These are phyloP conservation scores for Capsella rubella DNA, from an alignment of 441 rosid species.

Conservation along the genomic window DNA sequence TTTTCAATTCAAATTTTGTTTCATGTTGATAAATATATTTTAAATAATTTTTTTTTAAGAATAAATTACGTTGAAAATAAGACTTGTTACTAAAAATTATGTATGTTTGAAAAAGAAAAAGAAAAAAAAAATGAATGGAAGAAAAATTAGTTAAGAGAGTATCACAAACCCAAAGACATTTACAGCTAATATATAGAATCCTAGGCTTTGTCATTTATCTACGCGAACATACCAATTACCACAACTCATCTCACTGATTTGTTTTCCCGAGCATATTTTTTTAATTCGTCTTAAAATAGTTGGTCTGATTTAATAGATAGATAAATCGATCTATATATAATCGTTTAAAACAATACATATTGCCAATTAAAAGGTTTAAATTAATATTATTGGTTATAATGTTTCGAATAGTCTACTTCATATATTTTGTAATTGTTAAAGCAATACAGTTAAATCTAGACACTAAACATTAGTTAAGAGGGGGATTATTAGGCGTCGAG, in stretches of 20 bases:
- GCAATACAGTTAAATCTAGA: no score
- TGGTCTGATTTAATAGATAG: no score
- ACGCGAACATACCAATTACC: neutral
- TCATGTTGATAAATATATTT: neutral
- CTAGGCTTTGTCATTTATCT: constrained; percentile 4
- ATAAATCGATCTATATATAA: no score
- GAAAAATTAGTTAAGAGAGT: neutral
- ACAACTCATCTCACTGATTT: neutral
- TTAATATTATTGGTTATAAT: no score
- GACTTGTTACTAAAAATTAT: neutral
- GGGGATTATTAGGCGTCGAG: no score
- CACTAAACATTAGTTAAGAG: no score
- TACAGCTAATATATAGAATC: constrained; percentile 10
- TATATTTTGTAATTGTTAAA: no score
- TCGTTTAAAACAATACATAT: no score
- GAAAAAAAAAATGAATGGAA: neutral
- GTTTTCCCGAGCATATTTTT: neutral
- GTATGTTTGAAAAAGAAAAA: neutral
- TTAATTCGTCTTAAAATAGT: no score
- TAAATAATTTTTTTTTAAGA: no score
- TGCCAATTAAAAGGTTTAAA: no score
- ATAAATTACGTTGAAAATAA: neutral
- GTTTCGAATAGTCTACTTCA: no score
- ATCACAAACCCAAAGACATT: neutral
- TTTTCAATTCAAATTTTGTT: neutral